Conservation (phyloP, 345 rosid genomes). For the Acer negundo region DNA sequence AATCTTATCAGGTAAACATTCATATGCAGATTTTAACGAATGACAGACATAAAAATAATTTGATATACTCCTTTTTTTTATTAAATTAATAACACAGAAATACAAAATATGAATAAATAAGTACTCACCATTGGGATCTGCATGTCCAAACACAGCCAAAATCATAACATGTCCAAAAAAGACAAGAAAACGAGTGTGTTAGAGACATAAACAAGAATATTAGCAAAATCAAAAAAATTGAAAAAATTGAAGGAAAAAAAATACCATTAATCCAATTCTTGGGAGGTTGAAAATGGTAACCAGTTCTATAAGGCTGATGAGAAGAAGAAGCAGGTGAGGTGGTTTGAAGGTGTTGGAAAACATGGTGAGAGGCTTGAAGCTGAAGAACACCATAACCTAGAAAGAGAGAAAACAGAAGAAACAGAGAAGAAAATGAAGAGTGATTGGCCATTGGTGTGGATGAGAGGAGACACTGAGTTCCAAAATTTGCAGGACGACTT, state of each 20-base stretch:
- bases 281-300: conserved; percentile 70
- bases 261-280: conserved; percentile 78
- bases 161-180: conserved; percentile 7
- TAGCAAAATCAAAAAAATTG: no score
- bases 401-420: conserved; percentile 39
- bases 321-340: conserved; percentile 16
- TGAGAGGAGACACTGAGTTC: no score
- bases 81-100: no score
- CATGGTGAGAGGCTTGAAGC: conserved; percentile 56
- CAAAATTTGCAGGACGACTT: background rate
- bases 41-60: no score
- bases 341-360: conserved; percentile 29
- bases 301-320: conserved; percentile 65
- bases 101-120: no score
- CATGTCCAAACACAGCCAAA: no score
- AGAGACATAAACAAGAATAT: conserved; percentile 2
- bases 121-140: no score
- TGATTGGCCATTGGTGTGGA: conserved; percentile 4
- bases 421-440: conserved; percentile 15
- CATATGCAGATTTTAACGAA: no score
- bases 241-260: no score
- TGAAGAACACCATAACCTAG: conserved; percentile 40
- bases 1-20: no score
- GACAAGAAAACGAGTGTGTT: conserved; percentile 2
- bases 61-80: no score